Base-by-base conservation (phyloP, 2,329 filamentous ascomycete species). In the Epichloe glyceriae region DNA sequence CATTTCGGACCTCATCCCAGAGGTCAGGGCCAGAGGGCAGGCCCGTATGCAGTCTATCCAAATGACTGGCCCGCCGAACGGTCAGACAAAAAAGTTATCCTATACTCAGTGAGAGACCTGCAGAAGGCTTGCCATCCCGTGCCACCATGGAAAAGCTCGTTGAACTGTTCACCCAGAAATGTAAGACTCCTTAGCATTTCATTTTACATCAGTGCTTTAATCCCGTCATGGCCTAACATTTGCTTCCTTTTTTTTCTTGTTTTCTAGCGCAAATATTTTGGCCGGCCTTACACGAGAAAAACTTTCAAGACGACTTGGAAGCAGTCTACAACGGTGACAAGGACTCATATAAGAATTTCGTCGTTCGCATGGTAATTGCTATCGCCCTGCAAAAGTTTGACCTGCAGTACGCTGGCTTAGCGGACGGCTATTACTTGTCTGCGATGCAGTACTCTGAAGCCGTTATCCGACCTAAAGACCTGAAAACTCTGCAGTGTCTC, bases 361-460 rank as follows among this genome's bases (percentile, higher is more conserved):
- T 91, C 43, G 72, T 94, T 47, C 83, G 88, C 52, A 90, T 97
- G 80, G 88, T 96, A 49, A 82, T 97, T 61, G 91, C 93, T 33
- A 95, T 96, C 61, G 91, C 88, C 64, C 79, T 97, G 67, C 91
- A 97, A 67, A 95, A 94, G 66, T 76, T 96, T 60, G 88, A 90
- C 62, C 80, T 84, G 0, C 83, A 87, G 56, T 97, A 93, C 65
- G 89, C 90, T n/a, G 90, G 90, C 22, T 73, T 97, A 30, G 91
- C 93, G 33, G 91, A 97, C 67, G 90, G 88, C 63, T 97, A 95
- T 69, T 97, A 96, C 62, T 76, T 96, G 20, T 86, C 90, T 22
- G 91, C 91, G 5, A 82, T 97, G 70, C 82, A 84, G 54, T 83
- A 83, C 59, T 82, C 97, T 54, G 87, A 96, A 64, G 80, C 82